Conservation (phyloP, 1,139 yeast genomes). For the Candida tetrigidarum region DNA sequence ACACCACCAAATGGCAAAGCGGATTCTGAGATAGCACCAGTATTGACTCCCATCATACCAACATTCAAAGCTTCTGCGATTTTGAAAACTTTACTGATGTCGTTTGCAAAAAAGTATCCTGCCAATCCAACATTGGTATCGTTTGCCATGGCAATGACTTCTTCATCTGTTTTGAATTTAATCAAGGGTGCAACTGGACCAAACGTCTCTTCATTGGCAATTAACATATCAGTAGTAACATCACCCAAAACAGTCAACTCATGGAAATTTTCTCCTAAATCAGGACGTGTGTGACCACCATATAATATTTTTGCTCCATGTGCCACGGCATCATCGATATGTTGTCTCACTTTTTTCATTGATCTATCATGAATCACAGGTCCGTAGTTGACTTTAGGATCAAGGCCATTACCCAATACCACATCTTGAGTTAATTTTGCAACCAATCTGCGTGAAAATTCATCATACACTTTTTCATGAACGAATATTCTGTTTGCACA, state of each 20-base stretch:
- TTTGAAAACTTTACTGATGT: constrained; percentile 58
- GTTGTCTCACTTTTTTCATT: constrained; percentile 67
- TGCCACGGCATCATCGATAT: constrained; percentile 71
- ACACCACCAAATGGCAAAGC: constrained; percentile 53
- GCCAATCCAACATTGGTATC: constrained; percentile 55
- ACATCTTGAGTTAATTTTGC: constrained; percentile 53
- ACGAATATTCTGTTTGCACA: constrained; percentile 85
- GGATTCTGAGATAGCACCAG: constrained; percentile 49
- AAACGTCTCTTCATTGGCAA: constrained; percentile 79
- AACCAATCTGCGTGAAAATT: constrained; percentile 46
- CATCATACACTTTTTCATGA: constrained; percentile 71
- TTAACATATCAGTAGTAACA: constrained; percentile 65
- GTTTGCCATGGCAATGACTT: constrained; percentile 73
- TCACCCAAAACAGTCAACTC: constrained; percentile 74
- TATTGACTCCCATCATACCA: constrained; percentile 53
- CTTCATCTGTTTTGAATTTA: constrained; percentile 65
- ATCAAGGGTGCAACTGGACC: constrained; percentile 89
- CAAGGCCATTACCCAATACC: constrained; percentile 77
- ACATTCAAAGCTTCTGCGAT: constrained; percentile 47
- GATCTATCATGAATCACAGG: constrained; percentile 76
- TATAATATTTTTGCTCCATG: constrained; percentile 71
- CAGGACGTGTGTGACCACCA: constrained; percentile 68
- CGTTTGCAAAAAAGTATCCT: constrained; percentile 46
- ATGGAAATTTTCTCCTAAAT: constrained; percentile 77
- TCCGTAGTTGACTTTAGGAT: constrained; percentile 72